Conservation (phyloP, 345 rosid genomes). For the Eucalyptus decipiens region DNA sequence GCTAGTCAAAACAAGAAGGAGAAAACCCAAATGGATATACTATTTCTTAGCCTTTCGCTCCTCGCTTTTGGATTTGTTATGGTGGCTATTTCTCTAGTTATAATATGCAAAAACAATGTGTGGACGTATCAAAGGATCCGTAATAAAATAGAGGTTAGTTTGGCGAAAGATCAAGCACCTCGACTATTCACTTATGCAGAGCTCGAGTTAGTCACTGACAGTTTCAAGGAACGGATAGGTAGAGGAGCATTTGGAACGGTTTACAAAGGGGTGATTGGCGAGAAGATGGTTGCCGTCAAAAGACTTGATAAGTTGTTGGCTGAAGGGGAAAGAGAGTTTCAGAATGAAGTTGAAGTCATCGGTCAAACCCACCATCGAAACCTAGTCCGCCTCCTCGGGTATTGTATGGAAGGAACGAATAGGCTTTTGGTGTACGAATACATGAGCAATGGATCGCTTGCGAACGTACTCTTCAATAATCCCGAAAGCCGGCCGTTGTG, state of each 20-base stretch:
- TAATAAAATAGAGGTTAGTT: background rate
- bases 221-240: conserved; percentile 8
- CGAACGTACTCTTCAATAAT: background rate
- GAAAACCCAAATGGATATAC: background rate
- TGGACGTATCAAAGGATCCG: background rate
- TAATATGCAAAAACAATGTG: background rate
- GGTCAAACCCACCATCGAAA: conserved; percentile 15
- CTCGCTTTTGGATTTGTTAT: background rate
- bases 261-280: background rate
- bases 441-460: conserved; percentile 12
- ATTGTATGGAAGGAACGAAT: conserved; percentile 1
- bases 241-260: conserved; percentile 9
- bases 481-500: background rate
- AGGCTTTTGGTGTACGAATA: conserved; percentile 8
- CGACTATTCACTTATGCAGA: background rate
- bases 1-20: background rate
- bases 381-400: conserved; percentile 6
- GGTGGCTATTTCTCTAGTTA: background rate
- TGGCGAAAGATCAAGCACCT: background rate
- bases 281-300: conserved; percentile 6
- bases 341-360: conserved; percentile 1
- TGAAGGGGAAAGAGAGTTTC: conserved; percentile 11
- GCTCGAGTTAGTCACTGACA: background rate
- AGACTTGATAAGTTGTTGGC: background rate
- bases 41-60: background rate